phyloP scores from a whole-genome alignment of 768 basidiomycete species.

The Suillus plorans region DNA sequence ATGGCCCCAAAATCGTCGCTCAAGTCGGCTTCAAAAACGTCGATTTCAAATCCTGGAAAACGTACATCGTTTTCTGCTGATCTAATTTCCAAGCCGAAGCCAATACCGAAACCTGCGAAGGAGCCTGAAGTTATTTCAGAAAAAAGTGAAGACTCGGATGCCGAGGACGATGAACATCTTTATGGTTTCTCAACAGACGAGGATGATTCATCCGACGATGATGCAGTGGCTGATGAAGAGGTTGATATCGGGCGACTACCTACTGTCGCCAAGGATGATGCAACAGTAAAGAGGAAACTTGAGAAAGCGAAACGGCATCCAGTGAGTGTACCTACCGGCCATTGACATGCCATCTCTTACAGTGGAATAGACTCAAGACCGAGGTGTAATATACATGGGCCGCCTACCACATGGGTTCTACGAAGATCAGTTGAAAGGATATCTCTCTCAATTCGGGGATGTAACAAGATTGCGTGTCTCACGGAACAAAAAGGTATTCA shows the following conservation, averaged over 20 bases:
- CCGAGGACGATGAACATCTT: slow-evolving; percentile 45
- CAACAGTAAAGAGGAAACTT: slow-evolving; percentile 63
- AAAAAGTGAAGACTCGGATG: slow-evolving; percentile 10
- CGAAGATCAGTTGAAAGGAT: slow-evolving; percentile 89
- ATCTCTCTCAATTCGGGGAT: slow-evolving; percentile 93
- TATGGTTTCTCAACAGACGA: slow-evolving; percentile 79
- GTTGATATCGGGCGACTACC: slow-evolving; percentile 78
- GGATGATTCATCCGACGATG: slow-evolving; percentile 78
- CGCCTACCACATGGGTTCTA: slow-evolving; percentile 97
- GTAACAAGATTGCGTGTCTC: slow-evolving; percentile 87
- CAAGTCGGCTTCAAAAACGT: slow-evolving; percentile 10
- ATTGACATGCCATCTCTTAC: background rate
- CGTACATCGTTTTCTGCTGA: slow-evolving; percentile 10
- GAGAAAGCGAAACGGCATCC: slow-evolving; percentile 63
- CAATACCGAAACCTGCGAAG: background rate
- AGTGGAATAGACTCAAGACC: slow-evolving; percentile 45
- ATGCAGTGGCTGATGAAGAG: slow-evolving; percentile 52
- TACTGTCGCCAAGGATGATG: slow-evolving; percentile 87
- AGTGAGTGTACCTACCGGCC: slow-evolving; percentile 41
- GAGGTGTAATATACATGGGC: slow-evolving; percentile 86
- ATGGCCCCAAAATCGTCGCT: slow-evolving; percentile 7
- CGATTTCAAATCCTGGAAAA: slow-evolving; percentile 22
- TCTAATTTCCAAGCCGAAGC: slow-evolving; percentile 9
- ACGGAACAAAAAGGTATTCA: slow-evolving; percentile 82
- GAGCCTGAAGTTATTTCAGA: slow-evolving; percentile 3